phyloP scores from a whole-genome alignment of 1,139 yeast species.

The Spathaspora sp. region DNA sequence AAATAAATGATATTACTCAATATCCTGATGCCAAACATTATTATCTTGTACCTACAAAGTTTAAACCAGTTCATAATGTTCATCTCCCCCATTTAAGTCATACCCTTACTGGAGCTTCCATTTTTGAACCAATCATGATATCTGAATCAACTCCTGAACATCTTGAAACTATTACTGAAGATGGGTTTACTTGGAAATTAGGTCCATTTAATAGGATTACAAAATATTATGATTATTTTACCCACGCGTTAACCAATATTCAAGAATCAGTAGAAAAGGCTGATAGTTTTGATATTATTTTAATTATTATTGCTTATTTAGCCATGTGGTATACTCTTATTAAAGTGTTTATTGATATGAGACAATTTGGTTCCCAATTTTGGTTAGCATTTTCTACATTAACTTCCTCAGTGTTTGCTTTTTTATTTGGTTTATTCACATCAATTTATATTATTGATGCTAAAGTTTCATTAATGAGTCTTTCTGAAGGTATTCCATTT shows the following conservation, averaged over 20 bases:
- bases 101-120: slow-evolving; percentile 26
- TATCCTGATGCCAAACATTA: slow-evolving; percentile 45
- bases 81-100: slow-evolving; percentile 33
- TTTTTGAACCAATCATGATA: background rate
- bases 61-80: slow-evolving; percentile 41
- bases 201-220: slow-evolving; percentile 65
- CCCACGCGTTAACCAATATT: slow-evolving; percentile 45
- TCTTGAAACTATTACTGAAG: slow-evolving; percentile 29
- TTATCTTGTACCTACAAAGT: slow-evolving; percentile 56
- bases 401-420: slow-evolving; percentile 81
- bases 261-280: slow-evolving; percentile 66
- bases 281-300: slow-evolving; percentile 81
- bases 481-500: slow-evolving; percentile 93
- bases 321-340: slow-evolving; percentile 89
- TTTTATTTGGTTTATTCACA: slow-evolving; percentile 75
- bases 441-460: slow-evolving; percentile 54
- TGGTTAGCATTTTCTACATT: slow-evolving; percentile 88
- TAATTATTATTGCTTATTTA: slow-evolving; percentile 77
- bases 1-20: slow-evolving; percentile 30
- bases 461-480: slow-evolving; percentile 68
- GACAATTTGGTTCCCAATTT: slow-evolving; percentile 75
- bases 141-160: slow-evolving; percentile 26
- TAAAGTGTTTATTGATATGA: slow-evolving; percentile 80
- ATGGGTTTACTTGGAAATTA: slow-evolving; percentile 61
- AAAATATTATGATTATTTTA: slow-evolving; percentile 63